Evolutionary conservation across 345 rosid genomes (phyloP).

Genomic region (Euphorbia lathyris): DNA sequence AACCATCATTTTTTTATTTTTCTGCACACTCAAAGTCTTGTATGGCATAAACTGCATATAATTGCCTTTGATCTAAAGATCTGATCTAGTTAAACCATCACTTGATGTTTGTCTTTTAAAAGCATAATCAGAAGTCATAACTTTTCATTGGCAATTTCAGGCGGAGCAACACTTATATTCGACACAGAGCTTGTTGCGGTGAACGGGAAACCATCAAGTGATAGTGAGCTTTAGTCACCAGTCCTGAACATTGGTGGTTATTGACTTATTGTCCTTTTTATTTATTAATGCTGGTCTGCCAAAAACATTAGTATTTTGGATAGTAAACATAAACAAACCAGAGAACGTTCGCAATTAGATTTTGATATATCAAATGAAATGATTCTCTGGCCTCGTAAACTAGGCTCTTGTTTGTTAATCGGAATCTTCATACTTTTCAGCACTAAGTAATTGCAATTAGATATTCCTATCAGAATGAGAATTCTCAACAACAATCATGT

Average conservation of each 20-base stretch:
- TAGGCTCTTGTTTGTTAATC: background rate
- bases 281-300: background rate
- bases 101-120: background rate
- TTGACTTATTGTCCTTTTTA: background rate
- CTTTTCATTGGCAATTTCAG: conserved; percentile 39
- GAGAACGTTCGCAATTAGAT: background rate
- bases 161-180: conserved; percentile 86
- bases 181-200: conserved; percentile 90
- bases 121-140: background rate
- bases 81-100: background rate
- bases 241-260: background rate
- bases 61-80: background rate
- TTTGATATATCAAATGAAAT: background rate
- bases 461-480: no score
- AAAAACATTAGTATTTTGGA: background rate
- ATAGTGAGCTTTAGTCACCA: conserved; percentile 42
- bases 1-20: background rate
- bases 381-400: background rate
- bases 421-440: background rate
- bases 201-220: conserved; percentile 54
- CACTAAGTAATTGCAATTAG: background rate
- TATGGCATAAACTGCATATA: background rate
- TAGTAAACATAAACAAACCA: background rate
- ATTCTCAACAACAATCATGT: no score
- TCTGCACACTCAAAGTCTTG: background rate